phyloP scores from a whole-genome alignment of 805 yeast species.

The Saccharomyces jurei region DNA sequence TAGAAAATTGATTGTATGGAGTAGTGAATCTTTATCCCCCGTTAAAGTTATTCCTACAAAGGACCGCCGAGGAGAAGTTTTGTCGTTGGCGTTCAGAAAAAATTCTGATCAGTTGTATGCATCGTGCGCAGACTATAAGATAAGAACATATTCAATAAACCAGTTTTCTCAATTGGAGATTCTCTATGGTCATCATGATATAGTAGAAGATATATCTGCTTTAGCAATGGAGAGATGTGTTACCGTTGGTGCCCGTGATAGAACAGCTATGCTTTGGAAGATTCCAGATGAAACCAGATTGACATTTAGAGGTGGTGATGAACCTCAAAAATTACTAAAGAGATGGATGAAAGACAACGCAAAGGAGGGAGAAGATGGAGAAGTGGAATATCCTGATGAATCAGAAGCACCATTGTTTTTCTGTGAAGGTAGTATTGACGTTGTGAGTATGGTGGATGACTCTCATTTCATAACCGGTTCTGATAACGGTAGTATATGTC shows the following conservation, averaged over 20 bases:
- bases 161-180: conserved; percentile 87
- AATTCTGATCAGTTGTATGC: conserved; percentile 81
- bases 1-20: conserved; percentile 76
- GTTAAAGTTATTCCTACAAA: conserved; percentile 70
- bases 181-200: conserved; percentile 91
- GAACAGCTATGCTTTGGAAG: conserved; percentile 94
- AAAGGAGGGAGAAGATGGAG: conserved; percentile 25
- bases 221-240: conserved; percentile 85
- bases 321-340: conserved; percentile 36
- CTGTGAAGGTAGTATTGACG: conserved; percentile 83
- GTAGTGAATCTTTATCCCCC: conserved; percentile 67
- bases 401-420: conserved; percentile 36
- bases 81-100: conserved; percentile 69
- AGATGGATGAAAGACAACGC: conserved; percentile 30
- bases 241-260: conserved; percentile 90
- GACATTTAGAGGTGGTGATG: conserved; percentile 87
- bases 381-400: conserved; percentile 23
- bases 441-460: conserved; percentile 86
- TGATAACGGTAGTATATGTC: conserved; percentile 82
- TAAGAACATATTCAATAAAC: conserved; percentile 77
- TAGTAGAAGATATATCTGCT: conserved; percentile 73
- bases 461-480: conserved; percentile 90
- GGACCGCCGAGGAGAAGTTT: conserved; percentile 62
- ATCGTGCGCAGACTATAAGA: conserved; percentile 85
- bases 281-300: conserved; percentile 90